Evolutionary conservation across 768 basidiomycete genomes (phyloP), one percentile per base, ranked within the genome.

Genomic region (Lyophyllum shimeji): DNA sequence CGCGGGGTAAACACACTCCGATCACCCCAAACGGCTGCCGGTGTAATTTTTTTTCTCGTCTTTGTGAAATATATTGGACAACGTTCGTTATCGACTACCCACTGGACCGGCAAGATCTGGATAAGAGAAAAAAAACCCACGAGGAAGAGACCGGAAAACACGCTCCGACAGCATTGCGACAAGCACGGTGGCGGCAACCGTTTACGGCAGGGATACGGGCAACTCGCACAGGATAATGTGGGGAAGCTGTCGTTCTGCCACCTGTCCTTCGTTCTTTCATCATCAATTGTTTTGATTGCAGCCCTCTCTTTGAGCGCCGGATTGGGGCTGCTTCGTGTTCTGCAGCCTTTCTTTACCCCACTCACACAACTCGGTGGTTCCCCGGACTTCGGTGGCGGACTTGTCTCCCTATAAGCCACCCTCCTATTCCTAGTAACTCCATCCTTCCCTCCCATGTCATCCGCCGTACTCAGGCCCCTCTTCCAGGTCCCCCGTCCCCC

Each of bases 1-100:
- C 56, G 58, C 58, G 58, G 58, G 58, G 58, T 55, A 59, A 59
- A 52, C 54, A 59, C 54, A 51, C 44, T 52, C 33, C 42, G 46
- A 47, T 54, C 39, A 44, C 25, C 31, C 45, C 43, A 46, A 44
- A 12, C 7, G 20, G 11, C 33, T 33, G n/a, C 33, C n/a, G 9
- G 9, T 46, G n/a, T 29, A n/a, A 39, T 47, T 56, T 54, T 58
- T 58, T 50, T 53, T 45, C 15, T 24, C 17, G n/a, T 34, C 21
- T 21, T 42, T 15, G 40, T 39, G 17, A 29, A 34, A 46, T 37
- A 18, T 13, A 33, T 37, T 37, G 34, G 34, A 12, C 15, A 54
- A 51, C 37, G 45, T 50, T 42, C 48, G 50, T 50, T 46, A 50
- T 27, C 48, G 33, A 42, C 6, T 13, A 25, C 20, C 48, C 29